These are phyloP conservation scores for Primulina eburnea DNA, from an alignment of 257 asterid genomes.

Conservation along the genomic window DNA sequence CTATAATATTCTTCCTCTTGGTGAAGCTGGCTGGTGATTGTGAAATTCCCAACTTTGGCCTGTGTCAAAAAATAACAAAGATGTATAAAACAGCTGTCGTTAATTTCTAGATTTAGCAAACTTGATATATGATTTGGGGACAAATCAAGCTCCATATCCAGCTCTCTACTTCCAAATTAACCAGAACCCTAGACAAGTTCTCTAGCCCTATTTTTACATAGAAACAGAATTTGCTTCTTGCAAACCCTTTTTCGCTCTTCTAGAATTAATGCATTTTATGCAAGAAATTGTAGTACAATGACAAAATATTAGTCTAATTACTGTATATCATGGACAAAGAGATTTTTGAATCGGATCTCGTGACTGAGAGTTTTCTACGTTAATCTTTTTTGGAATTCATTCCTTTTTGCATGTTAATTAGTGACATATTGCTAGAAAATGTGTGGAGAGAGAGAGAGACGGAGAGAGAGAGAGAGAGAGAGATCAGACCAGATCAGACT, in stretches of 20 bases:
- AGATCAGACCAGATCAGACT: not conserved
- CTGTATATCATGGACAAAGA: not conserved
- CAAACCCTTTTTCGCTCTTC: not conserved
- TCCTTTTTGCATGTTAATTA: constrained; percentile 42
- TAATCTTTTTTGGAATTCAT: constrained; percentile 49
- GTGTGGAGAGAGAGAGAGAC: not conserved
- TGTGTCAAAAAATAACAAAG: not conserved
- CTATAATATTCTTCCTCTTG: constrained; percentile 5
- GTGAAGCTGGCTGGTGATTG: constrained; percentile 17
- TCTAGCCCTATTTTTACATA: constrained; percentile 1
- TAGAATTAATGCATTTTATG: not conserved
- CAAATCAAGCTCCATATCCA: constrained; percentile 2
- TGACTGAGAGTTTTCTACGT: constrained; percentile 38
- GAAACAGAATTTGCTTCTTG: constrained; percentile 9
- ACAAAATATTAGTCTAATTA: not conserved
- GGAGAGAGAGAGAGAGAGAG: not conserved
- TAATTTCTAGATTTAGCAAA: constrained; percentile 13
- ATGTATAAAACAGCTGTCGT: constrained; percentile 8
- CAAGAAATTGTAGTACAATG: not conserved
- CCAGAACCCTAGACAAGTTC: constrained; percentile 30
- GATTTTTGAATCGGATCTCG: constrained; percentile 62
- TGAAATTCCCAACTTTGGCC: constrained; percentile 8
- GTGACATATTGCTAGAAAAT: constrained; percentile 7
- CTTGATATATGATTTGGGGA: not conserved
- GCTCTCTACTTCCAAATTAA: not conserved